Conservation (phyloP, 2,329 filamentous ascomycete genomes). For the Ceratocystis huliohia region DNA sequence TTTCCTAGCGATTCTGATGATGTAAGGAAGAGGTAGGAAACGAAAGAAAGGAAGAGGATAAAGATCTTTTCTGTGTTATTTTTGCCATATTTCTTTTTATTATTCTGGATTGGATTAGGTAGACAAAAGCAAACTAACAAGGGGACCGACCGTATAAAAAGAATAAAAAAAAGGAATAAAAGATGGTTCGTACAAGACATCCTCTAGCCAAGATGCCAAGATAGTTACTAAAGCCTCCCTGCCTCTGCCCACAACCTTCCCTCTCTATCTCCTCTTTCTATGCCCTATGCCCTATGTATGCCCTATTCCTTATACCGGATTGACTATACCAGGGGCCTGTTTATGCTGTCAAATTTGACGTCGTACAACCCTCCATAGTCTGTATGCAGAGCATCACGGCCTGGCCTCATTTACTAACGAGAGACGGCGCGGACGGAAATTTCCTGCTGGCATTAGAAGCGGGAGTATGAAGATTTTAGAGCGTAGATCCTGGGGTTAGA, state of each 20-base stretch:
- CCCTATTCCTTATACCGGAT: not conserved
- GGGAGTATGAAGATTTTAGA: too few species aligned
- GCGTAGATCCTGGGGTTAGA: too few species aligned
- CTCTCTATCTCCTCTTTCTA: not conserved
- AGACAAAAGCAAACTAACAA: not conserved
- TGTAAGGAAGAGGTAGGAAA: not conserved
- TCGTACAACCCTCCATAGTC: not conserved
- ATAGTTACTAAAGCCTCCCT: not conserved
- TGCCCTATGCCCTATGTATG: not conserved
- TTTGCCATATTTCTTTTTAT: not conserved
- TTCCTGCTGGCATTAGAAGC: too few species aligned
- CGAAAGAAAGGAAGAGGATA: not conserved
- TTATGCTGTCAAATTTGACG: not conserved
- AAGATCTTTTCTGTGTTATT: not conserved
- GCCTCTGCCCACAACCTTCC: not conserved
- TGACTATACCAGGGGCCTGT: not conserved
- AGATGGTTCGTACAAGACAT: not conserved
- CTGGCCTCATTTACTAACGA: not conserved
- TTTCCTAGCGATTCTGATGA: not conserved
- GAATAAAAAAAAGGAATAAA: not conserved
- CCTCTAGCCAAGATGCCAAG: not conserved
- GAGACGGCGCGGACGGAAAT: not conserved
- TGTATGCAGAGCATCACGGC: not conserved
- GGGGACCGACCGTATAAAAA: too few species aligned
- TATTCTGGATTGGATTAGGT: conserved; percentile 1